Evolutionary conservation across 768 basidiomycete genomes (phyloP).

Genomic region (Mycena rosella): DNA sequence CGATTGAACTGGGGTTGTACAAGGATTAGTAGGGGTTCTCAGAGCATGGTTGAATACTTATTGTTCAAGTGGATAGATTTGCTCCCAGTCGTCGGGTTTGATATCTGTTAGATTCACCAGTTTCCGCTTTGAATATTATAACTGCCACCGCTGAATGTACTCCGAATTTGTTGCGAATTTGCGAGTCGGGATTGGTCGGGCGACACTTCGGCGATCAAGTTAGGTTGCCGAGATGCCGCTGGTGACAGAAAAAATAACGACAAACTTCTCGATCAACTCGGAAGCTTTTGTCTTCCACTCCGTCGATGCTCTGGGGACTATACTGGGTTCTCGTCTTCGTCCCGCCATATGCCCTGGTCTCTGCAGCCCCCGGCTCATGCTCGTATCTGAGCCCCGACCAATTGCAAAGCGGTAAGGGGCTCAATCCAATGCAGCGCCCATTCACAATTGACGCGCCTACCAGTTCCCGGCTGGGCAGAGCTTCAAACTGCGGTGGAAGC

Average conservation of each 20-base stretch:
- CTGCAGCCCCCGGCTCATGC: conserved; percentile 25
- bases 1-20: conserved; percentile 3
- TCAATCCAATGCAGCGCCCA: background rate
- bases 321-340: conserved; percentile 25
- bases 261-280: conserved; percentile 8
- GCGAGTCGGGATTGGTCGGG: no score
- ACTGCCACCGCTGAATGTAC: no score
- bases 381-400: conserved; percentile 30
- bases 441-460: background rate
- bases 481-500: conserved; percentile 31
- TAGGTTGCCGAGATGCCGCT: conserved; percentile 12
- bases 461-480: conserved; percentile 32
- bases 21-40: background rate
- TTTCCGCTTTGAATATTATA: no score
- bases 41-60: no score
- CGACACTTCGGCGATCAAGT: no score
- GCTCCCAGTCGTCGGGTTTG: no score
- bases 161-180: no score
- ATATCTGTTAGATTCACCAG: no score
- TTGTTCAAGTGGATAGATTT: no score
- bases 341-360: conserved; percentile 3
- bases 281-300: conserved; percentile 7
- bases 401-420: conserved; percentile 32
- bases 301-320: conserved; percentile 30
- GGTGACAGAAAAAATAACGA: background rate